A percentile compares a stretch with the other conserved stretches of the same genome.
phyloP scores from a whole-genome alignment of 371 early-diverging fungal genomes.

The Smittium culicis region DNA sequence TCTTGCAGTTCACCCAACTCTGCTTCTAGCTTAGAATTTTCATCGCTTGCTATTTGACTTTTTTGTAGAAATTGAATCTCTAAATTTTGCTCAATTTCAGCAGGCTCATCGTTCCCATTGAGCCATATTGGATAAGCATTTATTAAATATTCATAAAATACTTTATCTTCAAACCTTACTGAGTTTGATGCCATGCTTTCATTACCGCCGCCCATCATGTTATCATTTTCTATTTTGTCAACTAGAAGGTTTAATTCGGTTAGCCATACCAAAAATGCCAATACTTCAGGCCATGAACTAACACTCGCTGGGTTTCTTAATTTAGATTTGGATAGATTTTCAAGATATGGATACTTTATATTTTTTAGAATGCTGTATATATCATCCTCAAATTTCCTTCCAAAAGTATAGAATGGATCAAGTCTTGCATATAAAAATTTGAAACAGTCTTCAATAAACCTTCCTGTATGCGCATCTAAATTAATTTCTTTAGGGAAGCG shows the following conservation, averaged over 20 bases:
- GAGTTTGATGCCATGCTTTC: constrained; percentile 29
- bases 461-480: constrained; percentile 54
- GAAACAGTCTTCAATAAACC: constrained; percentile 84
- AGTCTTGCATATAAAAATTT: constrained; percentile 69
- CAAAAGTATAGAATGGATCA: constrained; percentile 53
- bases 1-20: constrained; percentile 30
- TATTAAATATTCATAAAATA: constrained; percentile 44
- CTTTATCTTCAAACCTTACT: constrained; percentile 39
- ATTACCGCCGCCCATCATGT: constrained; percentile 18
- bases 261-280: constrained; percentile 84
- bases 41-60: constrained; percentile 32
- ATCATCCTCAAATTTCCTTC: constrained; percentile 73
- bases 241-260: constrained; percentile 56
- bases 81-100: constrained; percentile 38
- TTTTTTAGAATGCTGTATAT: constrained; percentile 56
- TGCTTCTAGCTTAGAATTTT: constrained; percentile 32
- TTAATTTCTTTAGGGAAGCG: constrained; percentile 57
- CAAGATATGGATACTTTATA: constrained; percentile 83
- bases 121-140: constrained; percentile 42
- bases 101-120: constrained; percentile 41
- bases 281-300: constrained; percentile 77
- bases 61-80: constrained; percentile 38
- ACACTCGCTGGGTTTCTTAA: constrained; percentile 66
- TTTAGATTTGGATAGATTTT: constrained; percentile 68
- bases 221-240: constrained; percentile 32